These are phyloP conservation scores for Malus asiatica DNA, from an alignment of 306 rosid species.

Conservation along the genomic window DNA sequence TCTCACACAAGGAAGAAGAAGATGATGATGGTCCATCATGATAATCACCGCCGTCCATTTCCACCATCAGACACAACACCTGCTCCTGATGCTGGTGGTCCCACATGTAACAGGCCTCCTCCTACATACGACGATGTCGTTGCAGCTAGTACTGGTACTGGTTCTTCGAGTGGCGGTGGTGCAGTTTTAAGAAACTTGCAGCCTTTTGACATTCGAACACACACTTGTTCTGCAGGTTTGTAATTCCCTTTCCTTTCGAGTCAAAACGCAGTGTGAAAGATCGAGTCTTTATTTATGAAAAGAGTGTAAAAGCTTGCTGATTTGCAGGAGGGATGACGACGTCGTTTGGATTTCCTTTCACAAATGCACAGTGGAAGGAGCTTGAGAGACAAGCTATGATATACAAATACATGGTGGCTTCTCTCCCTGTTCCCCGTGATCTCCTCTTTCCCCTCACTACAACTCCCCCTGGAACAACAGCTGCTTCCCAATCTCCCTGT, in stretches of 20 bases:
- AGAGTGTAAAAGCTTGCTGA: neutral
- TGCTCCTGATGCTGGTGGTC: conserved; percentile 35
- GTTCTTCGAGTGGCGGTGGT: conserved; percentile 16
- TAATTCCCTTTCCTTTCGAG: neutral
- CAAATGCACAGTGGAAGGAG: conserved; percentile 72
- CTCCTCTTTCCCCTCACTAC: conserved; percentile 35
- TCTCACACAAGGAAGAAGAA: conserved; percentile 14
- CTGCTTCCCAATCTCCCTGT: conserved; percentile 29
- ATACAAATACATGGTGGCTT: conserved; percentile 75
- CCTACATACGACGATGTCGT: conserved; percentile 26
- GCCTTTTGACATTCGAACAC: conserved; percentile 38
- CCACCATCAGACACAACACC: conserved; percentile 10
- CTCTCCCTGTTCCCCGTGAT: conserved; percentile 61
- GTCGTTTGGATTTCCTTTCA: conserved; percentile 58
- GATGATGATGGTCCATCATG: conserved; percentile 27
- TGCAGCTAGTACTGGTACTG: conserved; percentile 8
- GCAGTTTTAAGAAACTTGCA: conserved; percentile 36
- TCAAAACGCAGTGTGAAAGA: conserved; percentile 2
- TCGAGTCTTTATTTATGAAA: conserved; percentile 13
- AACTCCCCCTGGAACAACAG: conserved; percentile 1
- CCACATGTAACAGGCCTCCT: conserved; percentile 29
- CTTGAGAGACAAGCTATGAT: conserved; percentile 83
- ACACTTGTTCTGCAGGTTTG: conserved; percentile 38
- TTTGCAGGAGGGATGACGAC: conserved; percentile 45
- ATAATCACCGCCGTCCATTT: conserved; percentile 50